phyloP scores from a whole-genome alignment of 495 filamentous ascomycete species.

The Alectoria sarmentosa region DNA sequence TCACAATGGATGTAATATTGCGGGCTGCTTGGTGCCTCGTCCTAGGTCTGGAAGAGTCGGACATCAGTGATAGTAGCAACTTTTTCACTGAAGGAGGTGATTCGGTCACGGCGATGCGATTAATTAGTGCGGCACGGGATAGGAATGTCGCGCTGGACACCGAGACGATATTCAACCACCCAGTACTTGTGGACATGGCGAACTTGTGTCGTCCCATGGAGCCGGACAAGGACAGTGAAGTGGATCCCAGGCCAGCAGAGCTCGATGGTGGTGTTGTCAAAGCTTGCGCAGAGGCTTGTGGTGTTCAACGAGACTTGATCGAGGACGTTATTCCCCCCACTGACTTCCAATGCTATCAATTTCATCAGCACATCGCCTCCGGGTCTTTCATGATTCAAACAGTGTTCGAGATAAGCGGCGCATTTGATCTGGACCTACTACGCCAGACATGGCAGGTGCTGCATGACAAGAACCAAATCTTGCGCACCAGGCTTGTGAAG shows the following conservation, averaged over 20 bases:
- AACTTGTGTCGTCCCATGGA: no score
- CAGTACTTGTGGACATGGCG: slow-evolving; percentile 9
- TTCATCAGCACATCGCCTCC: background rate
- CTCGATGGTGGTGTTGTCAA: slow-evolving; percentile 1
- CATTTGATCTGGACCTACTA: background rate
- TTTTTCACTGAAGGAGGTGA: slow-evolving; percentile 18
- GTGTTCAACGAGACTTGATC: background rate
- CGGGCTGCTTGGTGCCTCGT: slow-evolving; percentile 10
- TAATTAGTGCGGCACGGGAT: background rate
- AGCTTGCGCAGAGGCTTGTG: background rate
- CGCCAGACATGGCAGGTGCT: background rate
- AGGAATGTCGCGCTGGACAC: background rate
- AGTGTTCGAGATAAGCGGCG: background rate
- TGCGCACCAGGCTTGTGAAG: background rate
- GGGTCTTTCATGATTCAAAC: background rate
- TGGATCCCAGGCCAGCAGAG: no score
- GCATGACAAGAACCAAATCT: slow-evolving; percentile 2
- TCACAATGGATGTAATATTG: background rate
- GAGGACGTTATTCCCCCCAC: slow-evolving; percentile 11
- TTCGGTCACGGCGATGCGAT: slow-evolving; percentile 13
- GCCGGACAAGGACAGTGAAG: no score
- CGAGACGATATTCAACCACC: background rate
- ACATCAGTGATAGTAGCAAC: background rate
- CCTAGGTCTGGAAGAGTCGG: slow-evolving; percentile 8
- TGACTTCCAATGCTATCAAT: background rate